Conservation (phyloP, 768 basidiomycete genomes). For the Mycena filopes region DNA sequence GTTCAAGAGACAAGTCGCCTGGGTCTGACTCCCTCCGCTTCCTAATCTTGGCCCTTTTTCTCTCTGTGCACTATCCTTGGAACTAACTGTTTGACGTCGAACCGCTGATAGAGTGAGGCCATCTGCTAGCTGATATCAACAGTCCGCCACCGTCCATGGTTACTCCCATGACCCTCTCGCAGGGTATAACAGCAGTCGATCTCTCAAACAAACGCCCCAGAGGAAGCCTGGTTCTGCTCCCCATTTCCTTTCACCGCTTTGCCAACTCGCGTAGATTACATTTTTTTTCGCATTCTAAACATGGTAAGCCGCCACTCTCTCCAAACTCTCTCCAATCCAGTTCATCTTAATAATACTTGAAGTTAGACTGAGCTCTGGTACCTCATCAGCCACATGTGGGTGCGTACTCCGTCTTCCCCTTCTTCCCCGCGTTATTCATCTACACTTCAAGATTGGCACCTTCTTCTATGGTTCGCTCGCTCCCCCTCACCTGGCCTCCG, state of each 20-base stretch:
- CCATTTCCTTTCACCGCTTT: neutral
- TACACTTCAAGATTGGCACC: constrained; percentile 2
- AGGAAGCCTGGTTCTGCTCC: constrained; percentile 24
- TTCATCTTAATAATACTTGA: too few species aligned
- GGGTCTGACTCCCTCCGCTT: too few species aligned
- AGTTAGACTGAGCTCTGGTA: constrained; percentile 16
- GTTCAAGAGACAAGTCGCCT: too few species aligned
- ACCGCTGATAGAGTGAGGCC: neutral
- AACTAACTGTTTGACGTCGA: too few species aligned
- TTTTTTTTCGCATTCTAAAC: neutral
- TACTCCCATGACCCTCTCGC: neutral
- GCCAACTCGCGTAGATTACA: too few species aligned
- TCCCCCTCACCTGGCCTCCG: neutral
- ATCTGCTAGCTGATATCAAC: neutral
- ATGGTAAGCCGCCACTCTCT: neutral
- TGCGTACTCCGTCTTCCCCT: neutral
- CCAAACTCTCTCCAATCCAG: neutral
- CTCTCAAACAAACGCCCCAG: neutral
- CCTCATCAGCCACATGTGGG: constrained; percentile 9
- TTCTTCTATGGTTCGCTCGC: constrained; percentile 25
- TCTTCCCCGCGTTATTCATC: neutral
- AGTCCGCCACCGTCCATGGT: neutral
- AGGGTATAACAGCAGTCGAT: constrained; percentile 1
- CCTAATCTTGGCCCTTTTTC: too few species aligned
- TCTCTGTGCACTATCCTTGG: too few species aligned